Evolutionary conservation across 169 alveolate species (phyloP).

Genomic region (Plasmodium fragile): DNA sequence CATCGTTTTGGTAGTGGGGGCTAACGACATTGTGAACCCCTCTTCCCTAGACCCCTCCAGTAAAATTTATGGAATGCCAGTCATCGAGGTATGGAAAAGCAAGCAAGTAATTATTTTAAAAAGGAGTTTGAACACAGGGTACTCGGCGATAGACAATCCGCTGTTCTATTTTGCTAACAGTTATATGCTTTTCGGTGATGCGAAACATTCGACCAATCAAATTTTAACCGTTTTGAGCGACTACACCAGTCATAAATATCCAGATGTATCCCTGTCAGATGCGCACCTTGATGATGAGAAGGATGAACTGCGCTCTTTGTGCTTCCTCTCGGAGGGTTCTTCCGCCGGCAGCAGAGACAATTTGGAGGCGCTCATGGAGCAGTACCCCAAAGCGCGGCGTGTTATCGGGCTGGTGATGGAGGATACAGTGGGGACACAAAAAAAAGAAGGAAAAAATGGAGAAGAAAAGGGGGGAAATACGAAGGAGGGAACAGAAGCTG

Average conservation of each 20-base stretch:
- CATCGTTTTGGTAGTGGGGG: slow-evolving; percentile 94
- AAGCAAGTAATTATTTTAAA: slow-evolving; percentile 90
- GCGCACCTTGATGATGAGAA: slow-evolving; percentile 25
- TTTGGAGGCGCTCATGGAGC: slow-evolving; percentile 72
- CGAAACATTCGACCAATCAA: slow-evolving; percentile 86
- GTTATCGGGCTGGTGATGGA: slow-evolving; percentile 84
- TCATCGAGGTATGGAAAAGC: slow-evolving; percentile 95
- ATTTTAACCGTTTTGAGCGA: slow-evolving; percentile 77
- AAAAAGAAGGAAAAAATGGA: background rate
- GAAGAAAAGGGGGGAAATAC: background rate
- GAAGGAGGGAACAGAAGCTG: background rate
- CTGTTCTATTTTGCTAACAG: slow-evolving; percentile 91
- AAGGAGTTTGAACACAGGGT: slow-evolving; percentile 95
- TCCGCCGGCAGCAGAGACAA: slow-evolving; percentile 55
- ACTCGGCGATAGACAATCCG: slow-evolving; percentile 95
- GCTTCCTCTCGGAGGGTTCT: slow-evolving; percentile 34
- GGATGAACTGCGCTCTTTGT: slow-evolving; percentile 30
- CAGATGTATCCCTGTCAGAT: slow-evolving; percentile 22
- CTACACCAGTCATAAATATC: slow-evolving; percentile 59
- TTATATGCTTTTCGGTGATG: slow-evolving; percentile 93
- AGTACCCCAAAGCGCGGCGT: slow-evolving; percentile 82
- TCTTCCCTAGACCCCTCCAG: slow-evolving; percentile 92
- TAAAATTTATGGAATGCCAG: slow-evolving; percentile 97
- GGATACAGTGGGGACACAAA: background rate
- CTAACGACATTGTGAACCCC: slow-evolving; percentile 96